These are phyloP conservation scores for Kwoniella bestiolae DNA, from an alignment of 768 basidiomycete genomes.

Conservation along the genomic window DNA sequence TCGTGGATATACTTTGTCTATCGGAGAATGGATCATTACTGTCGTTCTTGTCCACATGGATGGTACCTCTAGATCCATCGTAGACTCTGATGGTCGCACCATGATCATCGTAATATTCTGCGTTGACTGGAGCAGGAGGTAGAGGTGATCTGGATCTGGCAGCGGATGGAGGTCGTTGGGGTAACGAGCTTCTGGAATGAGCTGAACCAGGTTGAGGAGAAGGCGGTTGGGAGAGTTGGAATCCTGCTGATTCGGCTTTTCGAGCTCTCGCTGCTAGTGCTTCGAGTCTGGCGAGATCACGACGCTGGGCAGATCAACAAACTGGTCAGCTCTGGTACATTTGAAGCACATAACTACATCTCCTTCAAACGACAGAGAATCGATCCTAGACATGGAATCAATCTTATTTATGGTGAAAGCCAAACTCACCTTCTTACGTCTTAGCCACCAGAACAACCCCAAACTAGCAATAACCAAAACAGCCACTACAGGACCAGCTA, in stretches of 20 bases:
- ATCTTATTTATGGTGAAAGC: too few relatives aligned
- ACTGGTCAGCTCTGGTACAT: neutral
- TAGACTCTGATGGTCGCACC: slow-evolving; percentile 39
- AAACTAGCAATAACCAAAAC: slow-evolving; percentile 54
- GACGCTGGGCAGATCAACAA: slow-evolving; percentile 31
- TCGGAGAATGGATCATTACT: slow-evolving; percentile 51
- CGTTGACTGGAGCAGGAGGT: slow-evolving; percentile 36
- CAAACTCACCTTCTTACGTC: slow-evolving; percentile 50
- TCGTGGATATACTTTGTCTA: slow-evolving; percentile 42
- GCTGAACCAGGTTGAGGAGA: slow-evolving; percentile 33
- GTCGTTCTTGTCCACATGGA: slow-evolving; percentile 25
- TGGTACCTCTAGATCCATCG: slow-evolving; percentile 29
- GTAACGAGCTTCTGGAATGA: slow-evolving; percentile 10
- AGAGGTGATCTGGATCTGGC: slow-evolving; percentile 34
- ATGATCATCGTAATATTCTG: slow-evolving; percentile 44
- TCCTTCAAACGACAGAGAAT: too few relatives aligned
- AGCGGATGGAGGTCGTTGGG: slow-evolving; percentile 28
- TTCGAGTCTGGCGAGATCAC: slow-evolving; percentile 50
- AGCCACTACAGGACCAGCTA: slow-evolving; percentile 55
- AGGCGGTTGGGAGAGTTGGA: slow-evolving; percentile 49
- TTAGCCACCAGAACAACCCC: slow-evolving; percentile 53
- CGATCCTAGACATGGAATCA: too few relatives aligned
- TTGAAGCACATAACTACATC: too few relatives aligned
- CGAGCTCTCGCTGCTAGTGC: slow-evolving; percentile 43
- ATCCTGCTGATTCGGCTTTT: slow-evolving; percentile 53